Percentiles rank a stretch among this genome's conserved stretches.
Conservation (phyloP, 768 basidiomycete genomes). For the Suillus sp. region DNA sequence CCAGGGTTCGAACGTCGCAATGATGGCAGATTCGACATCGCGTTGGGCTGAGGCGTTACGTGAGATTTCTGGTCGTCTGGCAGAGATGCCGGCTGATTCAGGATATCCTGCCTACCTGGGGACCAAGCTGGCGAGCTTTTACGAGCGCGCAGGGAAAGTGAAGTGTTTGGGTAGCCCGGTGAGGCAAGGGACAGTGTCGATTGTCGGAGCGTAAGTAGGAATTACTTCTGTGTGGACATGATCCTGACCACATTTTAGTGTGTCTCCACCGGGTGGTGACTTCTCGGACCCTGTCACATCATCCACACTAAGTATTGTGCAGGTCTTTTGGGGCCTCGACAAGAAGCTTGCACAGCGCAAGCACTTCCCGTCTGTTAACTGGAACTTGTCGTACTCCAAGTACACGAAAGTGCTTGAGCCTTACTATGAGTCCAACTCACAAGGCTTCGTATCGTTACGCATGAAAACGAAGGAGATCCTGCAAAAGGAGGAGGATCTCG, state of each 20-base stretch:
- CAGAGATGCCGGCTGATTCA: slow-evolving; percentile 99
- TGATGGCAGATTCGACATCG: slow-evolving; percentile 99
- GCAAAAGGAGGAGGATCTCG: slow-evolving; percentile 97
- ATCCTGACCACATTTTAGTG: slow-evolving; percentile 49
- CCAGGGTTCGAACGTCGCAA: slow-evolving; percentile 94
- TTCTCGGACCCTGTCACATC: slow-evolving; percentile 99
- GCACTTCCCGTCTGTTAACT: slow-evolving; percentile 99
- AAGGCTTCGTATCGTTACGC: slow-evolving; percentile 94
- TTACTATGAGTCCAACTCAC: slow-evolving; percentile 87
- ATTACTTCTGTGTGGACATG: background rate
- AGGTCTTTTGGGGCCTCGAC: slow-evolving; percentile 99
- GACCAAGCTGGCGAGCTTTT: slow-evolving; percentile 96
- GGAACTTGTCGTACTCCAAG: slow-evolving; percentile 99
- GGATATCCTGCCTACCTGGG: slow-evolving; percentile 97
- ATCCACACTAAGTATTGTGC: slow-evolving; percentile 96
- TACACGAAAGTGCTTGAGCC: slow-evolving; percentile 93
- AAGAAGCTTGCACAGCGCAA: slow-evolving; percentile 99
- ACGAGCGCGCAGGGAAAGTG: slow-evolving; percentile 98
- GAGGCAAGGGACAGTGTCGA: slow-evolving; percentile 92
- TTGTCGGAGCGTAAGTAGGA: slow-evolving; percentile 91
- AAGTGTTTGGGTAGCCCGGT: slow-evolving; percentile 86
- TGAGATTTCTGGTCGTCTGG: slow-evolving; percentile 98
- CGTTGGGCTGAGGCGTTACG: slow-evolving; percentile 99
- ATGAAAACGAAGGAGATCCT: slow-evolving; percentile 94
- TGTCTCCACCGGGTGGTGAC: slow-evolving; percentile 98